phyloP scores from a whole-genome alignment of 2,329 filamentous ascomycete species.

The Fusarium sp. region DNA sequence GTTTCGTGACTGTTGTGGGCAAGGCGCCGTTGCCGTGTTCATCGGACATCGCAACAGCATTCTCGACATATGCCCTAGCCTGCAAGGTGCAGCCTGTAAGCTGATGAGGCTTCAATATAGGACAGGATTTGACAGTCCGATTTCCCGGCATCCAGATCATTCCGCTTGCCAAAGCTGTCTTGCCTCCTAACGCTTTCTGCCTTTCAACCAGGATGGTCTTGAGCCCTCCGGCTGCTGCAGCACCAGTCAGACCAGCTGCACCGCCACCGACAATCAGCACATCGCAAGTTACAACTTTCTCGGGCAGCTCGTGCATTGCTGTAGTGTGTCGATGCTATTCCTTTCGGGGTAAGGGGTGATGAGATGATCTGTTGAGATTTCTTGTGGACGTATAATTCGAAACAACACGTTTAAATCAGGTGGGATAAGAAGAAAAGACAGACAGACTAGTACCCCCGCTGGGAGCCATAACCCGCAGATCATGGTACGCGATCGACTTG shows the following conservation, averaged over 20 bases:
- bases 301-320: background rate
- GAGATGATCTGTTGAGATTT: background rate
- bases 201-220: background rate
- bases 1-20: too few relatives aligned
- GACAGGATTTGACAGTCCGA: background rate
- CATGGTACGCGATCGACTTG: background rate
- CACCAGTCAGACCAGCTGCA: background rate
- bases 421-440: background rate
- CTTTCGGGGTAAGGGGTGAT: background rate
- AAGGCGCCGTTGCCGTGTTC: too few relatives aligned
- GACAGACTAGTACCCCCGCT: background rate
- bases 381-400: background rate
- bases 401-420: background rate
- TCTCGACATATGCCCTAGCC: too few relatives aligned
- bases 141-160: background rate
- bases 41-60: too few relatives aligned
- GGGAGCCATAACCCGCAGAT: background rate
- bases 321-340: background rate
- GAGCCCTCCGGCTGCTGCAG: background rate
- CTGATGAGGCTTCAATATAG: too few relatives aligned
- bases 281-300: background rate
- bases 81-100: too few relatives aligned
- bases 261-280: background rate
- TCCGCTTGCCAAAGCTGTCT: background rate
- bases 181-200: background rate